Conservation (phyloP, 257 asterid genomes). For the Fraxinus quadrangulata region DNA sequence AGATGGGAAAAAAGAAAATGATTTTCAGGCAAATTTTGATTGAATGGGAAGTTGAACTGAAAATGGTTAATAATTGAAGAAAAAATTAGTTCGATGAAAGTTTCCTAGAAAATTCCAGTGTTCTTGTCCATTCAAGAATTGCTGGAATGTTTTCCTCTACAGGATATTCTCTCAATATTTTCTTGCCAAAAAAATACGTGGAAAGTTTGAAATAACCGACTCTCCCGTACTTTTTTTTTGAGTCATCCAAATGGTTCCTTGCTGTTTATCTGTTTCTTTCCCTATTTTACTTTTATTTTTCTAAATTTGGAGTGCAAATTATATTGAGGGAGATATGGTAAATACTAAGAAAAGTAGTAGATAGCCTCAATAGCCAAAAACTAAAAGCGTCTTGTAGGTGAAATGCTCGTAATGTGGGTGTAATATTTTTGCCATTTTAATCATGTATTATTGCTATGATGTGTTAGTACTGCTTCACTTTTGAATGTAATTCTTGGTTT, state of each 20-base stretch:
- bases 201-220: neutral
- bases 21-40: neutral
- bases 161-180: neutral
- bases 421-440: neutral
- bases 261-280: neutral
- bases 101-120: neutral
- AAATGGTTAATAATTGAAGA: neutral
- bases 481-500: constrained; percentile 10
- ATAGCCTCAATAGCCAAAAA: neutral
- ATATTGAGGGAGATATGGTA: neutral
- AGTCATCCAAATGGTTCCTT: neutral
- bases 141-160: neutral
- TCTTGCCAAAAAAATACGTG: neutral
- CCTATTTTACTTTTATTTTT: neutral
- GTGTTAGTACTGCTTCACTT: neutral
- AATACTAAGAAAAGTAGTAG: neutral
- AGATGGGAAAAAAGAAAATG: neutral
- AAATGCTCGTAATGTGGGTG: neutral
- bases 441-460: neutral
- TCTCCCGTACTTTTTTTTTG: neutral
- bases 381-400: neutral
- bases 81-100: neutral
- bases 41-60: neutral
- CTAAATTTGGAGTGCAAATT: neutral
- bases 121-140: neutral